Evolutionary conservation across 306 rosid species (phyloP).

Genomic region (Citrullus mucosospermus): DNA sequence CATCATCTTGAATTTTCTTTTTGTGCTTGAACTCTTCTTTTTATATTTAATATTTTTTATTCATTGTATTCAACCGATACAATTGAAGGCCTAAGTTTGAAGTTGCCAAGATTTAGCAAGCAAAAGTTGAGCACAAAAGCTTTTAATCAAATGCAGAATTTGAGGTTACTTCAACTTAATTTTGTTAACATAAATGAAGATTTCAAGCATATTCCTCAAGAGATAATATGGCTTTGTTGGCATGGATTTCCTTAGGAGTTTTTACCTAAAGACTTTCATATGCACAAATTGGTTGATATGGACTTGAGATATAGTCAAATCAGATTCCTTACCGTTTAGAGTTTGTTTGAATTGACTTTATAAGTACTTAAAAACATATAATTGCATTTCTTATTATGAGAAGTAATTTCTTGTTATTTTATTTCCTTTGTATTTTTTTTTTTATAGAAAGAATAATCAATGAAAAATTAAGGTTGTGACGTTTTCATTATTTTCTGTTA

Average conservation of each 20-base stretch:
- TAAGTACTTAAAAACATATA: no score
- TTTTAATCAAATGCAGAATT: slow-evolving; percentile 20
- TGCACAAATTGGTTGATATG: slow-evolving; percentile 13
- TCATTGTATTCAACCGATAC: neutral
- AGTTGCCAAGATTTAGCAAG: neutral
- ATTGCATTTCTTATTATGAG: neutral
- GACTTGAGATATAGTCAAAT: slow-evolving; percentile 21
- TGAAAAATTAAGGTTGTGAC: neutral
- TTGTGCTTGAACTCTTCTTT: no score
- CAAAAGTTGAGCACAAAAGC: slow-evolving; percentile 7
- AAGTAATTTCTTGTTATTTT: neutral
- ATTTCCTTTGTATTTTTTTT: neutral
- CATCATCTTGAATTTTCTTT: no score
- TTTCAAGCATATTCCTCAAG: slow-evolving; percentile 12
- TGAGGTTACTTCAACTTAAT: slow-evolving; percentile 27
- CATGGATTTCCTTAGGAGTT: slow-evolving; percentile 9
- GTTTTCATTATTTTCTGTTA: neutral
- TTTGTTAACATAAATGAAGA: slow-evolving; percentile 12
- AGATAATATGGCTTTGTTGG: slow-evolving; percentile 30
- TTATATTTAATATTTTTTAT: no score
- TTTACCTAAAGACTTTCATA: slow-evolving; percentile 14
- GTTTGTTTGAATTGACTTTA: no score
- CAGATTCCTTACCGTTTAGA: neutral
- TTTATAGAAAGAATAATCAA: neutral
- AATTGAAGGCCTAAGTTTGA: slow-evolving; percentile 11